Evolutionary conservation across 1,284 basidiomycete genomes (phyloP).

Genomic region (Austropuccinia psidii): DNA sequence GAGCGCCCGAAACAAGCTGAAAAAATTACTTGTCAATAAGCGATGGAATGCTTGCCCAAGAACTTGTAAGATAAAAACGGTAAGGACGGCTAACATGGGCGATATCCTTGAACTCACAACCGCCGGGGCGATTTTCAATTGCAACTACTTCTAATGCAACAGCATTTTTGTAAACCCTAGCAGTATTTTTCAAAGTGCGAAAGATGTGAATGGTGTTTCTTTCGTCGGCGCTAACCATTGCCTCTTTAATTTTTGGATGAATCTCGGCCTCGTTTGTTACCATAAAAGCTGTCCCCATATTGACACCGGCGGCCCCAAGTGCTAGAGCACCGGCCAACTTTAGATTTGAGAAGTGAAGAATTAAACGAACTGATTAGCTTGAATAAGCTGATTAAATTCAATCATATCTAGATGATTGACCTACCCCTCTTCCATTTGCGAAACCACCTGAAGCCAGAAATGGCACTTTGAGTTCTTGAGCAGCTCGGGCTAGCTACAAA

Average conservation of each 20-base stretch:
- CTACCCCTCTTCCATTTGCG: slow-evolving; percentile 33
- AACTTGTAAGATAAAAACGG: neutral
- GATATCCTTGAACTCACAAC: slow-evolving; percentile 75
- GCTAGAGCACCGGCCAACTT: slow-evolving; percentile 66
- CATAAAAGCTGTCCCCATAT: slow-evolving; percentile 56
- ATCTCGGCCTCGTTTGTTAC: slow-evolving; percentile 59
- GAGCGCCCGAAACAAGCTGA: slow-evolving; percentile 68
- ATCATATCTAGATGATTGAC: neutral
- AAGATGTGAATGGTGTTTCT: slow-evolving; percentile 78
- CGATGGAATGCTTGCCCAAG: neutral
- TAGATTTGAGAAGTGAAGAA: neutral
- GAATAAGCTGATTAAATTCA: no score
- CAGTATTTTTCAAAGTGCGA: slow-evolving; percentile 69
- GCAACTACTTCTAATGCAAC: slow-evolving; percentile 70
- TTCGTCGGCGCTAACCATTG: slow-evolving; percentile 74
- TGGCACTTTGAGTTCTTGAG: slow-evolving; percentile 71
- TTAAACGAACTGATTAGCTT: no score
- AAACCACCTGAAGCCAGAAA: slow-evolving; percentile 71
- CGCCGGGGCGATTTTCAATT: slow-evolving; percentile 68
- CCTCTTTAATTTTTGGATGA: slow-evolving; percentile 81
- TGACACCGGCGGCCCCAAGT: slow-evolving; percentile 71
- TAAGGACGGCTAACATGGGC: slow-evolving; percentile 17
- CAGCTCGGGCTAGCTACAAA: slow-evolving; percentile 61
- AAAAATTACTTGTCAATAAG: neutral
- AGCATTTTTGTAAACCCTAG: slow-evolving; percentile 79